Percentiles rank a stretch among this genome's conserved stretches.
Conservation (phyloP, 164 flowering plant genomes). For the Echeveria elegans region DNA sequence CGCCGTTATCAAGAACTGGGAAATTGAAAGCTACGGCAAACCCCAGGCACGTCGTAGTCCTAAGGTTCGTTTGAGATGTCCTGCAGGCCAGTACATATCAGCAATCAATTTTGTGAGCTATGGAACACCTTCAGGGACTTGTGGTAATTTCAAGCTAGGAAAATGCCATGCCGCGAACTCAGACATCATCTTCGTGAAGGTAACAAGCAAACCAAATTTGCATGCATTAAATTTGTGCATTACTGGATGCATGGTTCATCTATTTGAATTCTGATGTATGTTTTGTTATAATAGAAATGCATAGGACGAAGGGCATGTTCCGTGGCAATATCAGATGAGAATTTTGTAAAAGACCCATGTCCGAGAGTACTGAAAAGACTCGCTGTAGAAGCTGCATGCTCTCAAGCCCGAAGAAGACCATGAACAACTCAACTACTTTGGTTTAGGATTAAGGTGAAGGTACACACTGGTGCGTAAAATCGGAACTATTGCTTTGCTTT, state of each 20-base stretch:
- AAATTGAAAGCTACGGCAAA: conserved; percentile 18
- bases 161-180: conserved; percentile 37
- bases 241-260: background rate
- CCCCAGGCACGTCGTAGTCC: conserved; percentile 14
- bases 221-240: background rate
- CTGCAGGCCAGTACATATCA: conserved; percentile 38
- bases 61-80: conserved; percentile 44
- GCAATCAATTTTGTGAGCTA: conserved; percentile 51
- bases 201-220: background rate
- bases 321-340: background rate
- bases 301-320: background rate
- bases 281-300: conserved; percentile 1
- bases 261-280: background rate
- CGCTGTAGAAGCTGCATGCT: conserved; percentile 1
- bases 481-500: background rate
- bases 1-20: conserved; percentile 30
- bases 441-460: background rate
- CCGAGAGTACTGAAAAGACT: background rate
- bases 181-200: background rate
- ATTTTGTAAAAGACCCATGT: conserved; percentile 4
- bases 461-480: background rate
- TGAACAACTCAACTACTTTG: background rate
- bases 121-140: conserved; percentile 45
- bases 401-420: background rate
- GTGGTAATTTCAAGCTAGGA: conserved; percentile 46